Base-by-base conservation (phyloP, 345 rosid genomes). In the Ailanthus altissimus region DNA sequence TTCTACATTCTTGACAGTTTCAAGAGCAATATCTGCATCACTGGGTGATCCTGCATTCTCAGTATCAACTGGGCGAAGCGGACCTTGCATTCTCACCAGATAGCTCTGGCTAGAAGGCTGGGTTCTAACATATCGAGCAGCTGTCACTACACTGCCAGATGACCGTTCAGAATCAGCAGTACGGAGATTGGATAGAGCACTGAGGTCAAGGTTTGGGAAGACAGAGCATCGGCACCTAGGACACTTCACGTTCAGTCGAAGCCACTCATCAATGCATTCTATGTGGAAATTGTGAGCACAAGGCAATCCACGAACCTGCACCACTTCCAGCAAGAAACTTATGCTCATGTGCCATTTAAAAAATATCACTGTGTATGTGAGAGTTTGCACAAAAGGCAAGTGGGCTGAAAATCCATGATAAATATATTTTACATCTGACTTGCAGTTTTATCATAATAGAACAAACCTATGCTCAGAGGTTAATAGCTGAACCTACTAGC, bases 201-300 rank as follows among this genome's bases (percentile, higher is more conserved):
- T 97, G 36, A 94, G 97, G 85, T 94, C 97, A 6, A 97, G 98
- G 79, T 94, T 92, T 0, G 98, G 99, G 84, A 97, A 97, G 82
- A 97, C 97, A 0, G 97, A 92, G 85, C 89, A 85, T 8, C 99
- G 97, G 72, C 99, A 97, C 59, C 99, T 85, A 43, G 99, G 99
- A 82, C 98, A 97, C 78, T 97, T 97, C 64, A 97, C 95, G 36
- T 97, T 97, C 83, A 97, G 78, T 60, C 97, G 90, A 53, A 97
- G 91, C 99, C 99, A 97, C 88, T 92, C 88, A 9, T 94, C 97
- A 42, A 97, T 97, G 84, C 99, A 94, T 50, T 91, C 98, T 26
- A 97, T 96, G 76, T 97, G 98, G 86, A 97, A 97, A 83, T 97
- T 97, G 80, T 97, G 99, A 28, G 99, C 98, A 80, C 99, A 94